phyloP scores from a whole-genome alignment of 2,329 filamentous ascomycete species.

The Parasarocladium wereldwijsianum region DNA sequence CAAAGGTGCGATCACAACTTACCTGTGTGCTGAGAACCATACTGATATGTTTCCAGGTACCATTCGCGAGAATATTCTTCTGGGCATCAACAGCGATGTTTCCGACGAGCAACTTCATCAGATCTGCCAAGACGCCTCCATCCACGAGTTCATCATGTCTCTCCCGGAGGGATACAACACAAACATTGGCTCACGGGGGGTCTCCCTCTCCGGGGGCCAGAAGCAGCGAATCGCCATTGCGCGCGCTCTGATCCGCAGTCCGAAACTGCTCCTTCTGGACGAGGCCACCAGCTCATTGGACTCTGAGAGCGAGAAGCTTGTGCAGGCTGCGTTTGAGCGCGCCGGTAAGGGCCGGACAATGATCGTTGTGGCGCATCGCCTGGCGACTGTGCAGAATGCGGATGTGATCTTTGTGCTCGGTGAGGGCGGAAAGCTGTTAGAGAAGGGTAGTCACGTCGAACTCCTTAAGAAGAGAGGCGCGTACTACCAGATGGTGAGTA shows the following conservation, averaged over 20 bases:
- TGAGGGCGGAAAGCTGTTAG: slow-evolving; percentile 38
- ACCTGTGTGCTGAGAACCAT: too few relatives aligned
- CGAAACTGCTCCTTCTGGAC: slow-evolving; percentile 52
- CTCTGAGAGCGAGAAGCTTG: slow-evolving; percentile 44
- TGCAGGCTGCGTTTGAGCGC: slow-evolving; percentile 53
- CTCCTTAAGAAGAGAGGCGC: slow-evolving; percentile 34
- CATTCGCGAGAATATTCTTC: slow-evolving; percentile 53
- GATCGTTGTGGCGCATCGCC: slow-evolving; percentile 62
- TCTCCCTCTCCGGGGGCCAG: slow-evolving; percentile 55
- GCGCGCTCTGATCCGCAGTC: slow-evolving; percentile 51
- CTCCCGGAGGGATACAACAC: slow-evolving; percentile 56
- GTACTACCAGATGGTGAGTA: slow-evolving; percentile 43
- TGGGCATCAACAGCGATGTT: slow-evolving; percentile 43
- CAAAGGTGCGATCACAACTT: slow-evolving; percentile 33
- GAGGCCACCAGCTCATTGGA: slow-evolving; percentile 61
- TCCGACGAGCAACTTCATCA: slow-evolving; percentile 35
- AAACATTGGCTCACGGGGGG: slow-evolving; percentile 50
- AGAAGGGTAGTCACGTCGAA: slow-evolving; percentile 37
- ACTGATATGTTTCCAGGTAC: slow-evolving; percentile 23
- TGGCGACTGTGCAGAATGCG: slow-evolving; percentile 65
- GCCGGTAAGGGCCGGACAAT: slow-evolving; percentile 48
- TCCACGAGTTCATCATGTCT: slow-evolving; percentile 55
- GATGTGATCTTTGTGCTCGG: slow-evolving; percentile 71
- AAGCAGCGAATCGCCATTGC: slow-evolving; percentile 58
- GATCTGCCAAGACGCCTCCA: slow-evolving; percentile 46